Conservation (phyloP, 257 asterid species). For the Solanum ahanhuiri region DNA sequence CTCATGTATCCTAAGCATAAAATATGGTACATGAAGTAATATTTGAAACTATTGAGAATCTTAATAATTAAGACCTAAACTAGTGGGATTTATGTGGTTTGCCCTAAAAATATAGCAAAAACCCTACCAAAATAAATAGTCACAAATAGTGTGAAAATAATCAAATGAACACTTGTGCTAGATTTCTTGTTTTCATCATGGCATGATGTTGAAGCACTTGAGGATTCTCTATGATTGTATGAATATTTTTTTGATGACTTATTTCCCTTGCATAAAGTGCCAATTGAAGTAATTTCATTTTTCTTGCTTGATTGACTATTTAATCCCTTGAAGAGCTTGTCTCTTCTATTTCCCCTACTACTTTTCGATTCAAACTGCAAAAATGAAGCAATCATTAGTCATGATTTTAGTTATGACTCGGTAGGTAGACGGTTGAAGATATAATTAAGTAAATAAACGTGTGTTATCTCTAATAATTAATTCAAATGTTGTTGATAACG, state of each 20-base stretch:
- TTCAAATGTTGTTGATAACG: background rate
- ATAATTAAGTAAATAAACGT: background rate
- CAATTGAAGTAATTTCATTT: background rate
- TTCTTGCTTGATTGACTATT: background rate
- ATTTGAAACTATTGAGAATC: too few species aligned
- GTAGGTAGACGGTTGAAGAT: background rate
- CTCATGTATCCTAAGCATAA: too few species aligned
- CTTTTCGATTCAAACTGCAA: background rate
- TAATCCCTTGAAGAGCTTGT: background rate
- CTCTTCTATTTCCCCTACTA: background rate
- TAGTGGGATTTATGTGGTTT: too few species aligned
- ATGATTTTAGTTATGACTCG: too few species aligned
- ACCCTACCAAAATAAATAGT: background rate
- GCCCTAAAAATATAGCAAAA: background rate
- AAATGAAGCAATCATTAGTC: background rate
- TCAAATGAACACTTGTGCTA: background rate
- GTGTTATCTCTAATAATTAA: background rate
- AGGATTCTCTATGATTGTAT: background rate
- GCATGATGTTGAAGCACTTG: background rate
- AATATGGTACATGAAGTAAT: too few species aligned
- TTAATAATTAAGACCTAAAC: too few species aligned
- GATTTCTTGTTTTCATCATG: background rate
- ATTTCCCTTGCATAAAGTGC: background rate
- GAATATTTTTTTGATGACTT: background rate
- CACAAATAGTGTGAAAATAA: background rate